Base-by-base conservation (phyloP, 352 stramenopile genomes). In the Aphanomyces stellatus region DNA sequence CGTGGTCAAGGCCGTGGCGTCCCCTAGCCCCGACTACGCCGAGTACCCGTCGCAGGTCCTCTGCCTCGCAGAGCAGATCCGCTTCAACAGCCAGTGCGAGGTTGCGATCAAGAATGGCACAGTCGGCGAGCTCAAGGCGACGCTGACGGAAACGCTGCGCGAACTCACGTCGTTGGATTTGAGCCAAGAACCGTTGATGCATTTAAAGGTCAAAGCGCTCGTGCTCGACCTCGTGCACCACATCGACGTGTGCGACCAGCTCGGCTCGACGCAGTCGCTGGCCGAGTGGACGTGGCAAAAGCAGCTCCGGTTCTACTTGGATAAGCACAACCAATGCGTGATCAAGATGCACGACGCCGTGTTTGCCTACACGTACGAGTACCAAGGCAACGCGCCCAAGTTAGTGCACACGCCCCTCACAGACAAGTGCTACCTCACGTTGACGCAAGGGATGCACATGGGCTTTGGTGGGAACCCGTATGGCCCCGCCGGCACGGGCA, bases 191-290 rank as follows among this genome's bases (percentile, higher is more conserved):
- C 71, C 85, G 40, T 78, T 98, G 13, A 90, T 95, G 78, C 91
- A 88, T 65, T 78, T 98, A 42, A 98, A 98, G 61, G 83, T 96
- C 15, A 98, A 98, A 71, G 88, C 86, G 3, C 81, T 98, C 5
- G 88, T 98, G 41, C 73, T 98, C 7, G 95, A 98, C 51, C 74
- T 98, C 2, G 88, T 98, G n/a, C 95, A 98, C 46, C 88, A 97
- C 63, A 95, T 98, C 35, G 93, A 98, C 63, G 88, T 98, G 0
- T 94, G 95, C 43, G 88, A 98, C 42, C 88, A 98, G 51, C 69
- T 98, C 1, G 81, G 71, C 1, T 85, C 83, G 69, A 90, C 85
- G 42, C 73, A 76, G 13, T 81, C 70, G 3, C 62, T 74, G 34
- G 69, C 73, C 31, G 77, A 92, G 51, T 98, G 92, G 92, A 80